These are phyloP conservation scores for Penicillium sp. DNA, from an alignment of 2,329 filamentous ascomycete genomes.

Conservation along the genomic window DNA sequence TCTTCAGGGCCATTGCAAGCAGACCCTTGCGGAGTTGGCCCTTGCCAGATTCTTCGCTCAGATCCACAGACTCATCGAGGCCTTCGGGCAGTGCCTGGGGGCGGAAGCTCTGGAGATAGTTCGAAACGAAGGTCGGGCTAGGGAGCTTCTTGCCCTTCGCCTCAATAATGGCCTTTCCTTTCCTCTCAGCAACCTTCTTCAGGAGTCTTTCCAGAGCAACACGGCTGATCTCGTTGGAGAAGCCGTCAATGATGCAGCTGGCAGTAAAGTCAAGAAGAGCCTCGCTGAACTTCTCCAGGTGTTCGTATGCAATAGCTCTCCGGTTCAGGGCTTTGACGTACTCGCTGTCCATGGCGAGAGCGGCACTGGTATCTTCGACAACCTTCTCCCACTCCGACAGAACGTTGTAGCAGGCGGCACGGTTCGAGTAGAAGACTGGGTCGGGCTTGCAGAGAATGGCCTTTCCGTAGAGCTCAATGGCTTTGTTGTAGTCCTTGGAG, in stretches of 20 bases:
- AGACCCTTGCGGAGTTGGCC: slow-evolving; percentile 79
- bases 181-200: slow-evolving; percentile 92
- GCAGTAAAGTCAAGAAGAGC: slow-evolving; percentile 95
- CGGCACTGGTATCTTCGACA: slow-evolving; percentile 90
- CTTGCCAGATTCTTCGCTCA: slow-evolving; percentile 68
- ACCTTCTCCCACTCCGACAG: slow-evolving; percentile 90
- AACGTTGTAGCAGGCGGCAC: slow-evolving; percentile 93
- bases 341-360: slow-evolving; percentile 83
- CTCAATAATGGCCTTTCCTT: slow-evolving; percentile 79
- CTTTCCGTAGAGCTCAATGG: slow-evolving; percentile 90
- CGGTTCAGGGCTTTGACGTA: slow-evolving; percentile 98
- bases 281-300: slow-evolving; percentile 81
- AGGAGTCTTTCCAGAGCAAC: slow-evolving; percentile 83
- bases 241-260: slow-evolving; percentile 96
- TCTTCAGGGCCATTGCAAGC: slow-evolving; percentile 71
- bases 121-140: slow-evolving; percentile 91
- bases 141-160: slow-evolving; percentile 77
- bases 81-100: slow-evolving; percentile 68
- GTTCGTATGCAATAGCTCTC: slow-evolving; percentile 91
- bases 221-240: slow-evolving; percentile 82
- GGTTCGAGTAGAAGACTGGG: slow-evolving; percentile 97
- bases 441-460: slow-evolving; percentile 95
- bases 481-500: slow-evolving; percentile 82
- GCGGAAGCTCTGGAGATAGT: slow-evolving; percentile 98
- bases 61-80: slow-evolving; percentile 69